Evolutionary conservation across 202 grass and related monocot genomes (phyloP).

Genomic region (Panicum virgatum): DNA sequence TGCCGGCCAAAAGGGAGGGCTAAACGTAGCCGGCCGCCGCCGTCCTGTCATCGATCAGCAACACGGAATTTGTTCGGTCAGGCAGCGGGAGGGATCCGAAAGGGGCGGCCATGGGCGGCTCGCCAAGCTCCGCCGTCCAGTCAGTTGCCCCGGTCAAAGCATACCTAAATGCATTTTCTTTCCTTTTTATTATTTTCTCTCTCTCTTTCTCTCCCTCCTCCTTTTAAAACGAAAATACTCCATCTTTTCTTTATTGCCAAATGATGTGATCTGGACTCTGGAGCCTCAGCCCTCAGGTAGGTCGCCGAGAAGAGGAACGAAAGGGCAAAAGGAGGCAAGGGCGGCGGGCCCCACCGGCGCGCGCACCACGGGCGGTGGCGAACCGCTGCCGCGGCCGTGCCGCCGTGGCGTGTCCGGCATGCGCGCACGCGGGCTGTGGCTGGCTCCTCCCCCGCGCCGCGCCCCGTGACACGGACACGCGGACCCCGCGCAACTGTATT

Average conservation of each 20-base stretch:
- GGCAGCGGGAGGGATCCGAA: neutral
- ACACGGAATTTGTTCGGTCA: conserved; percentile 38
- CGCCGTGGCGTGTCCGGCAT: neutral
- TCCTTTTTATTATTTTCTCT: neutral
- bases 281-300: no score
- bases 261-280: no score
- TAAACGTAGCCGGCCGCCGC: neutral
- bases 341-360: neutral
- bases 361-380: conserved; percentile 53
- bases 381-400: conserved; percentile 35
- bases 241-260: no score
- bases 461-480: neutral
- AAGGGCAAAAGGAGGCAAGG: neutral
- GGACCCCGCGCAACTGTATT: neutral
- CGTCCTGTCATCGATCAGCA: neutral
- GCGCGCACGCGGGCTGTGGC: neutral
- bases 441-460: no score
- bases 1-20: neutral
- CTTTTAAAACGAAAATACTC: no score
- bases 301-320: no score
- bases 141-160: neutral
- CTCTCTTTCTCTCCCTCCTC: no score
- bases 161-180: neutral
- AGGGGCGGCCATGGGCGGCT: conserved; percentile 23
- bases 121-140: conserved; percentile 11